Evolutionary conservation across 805 yeast genomes (phyloP), one percentile per base, ranked within the genome.

Genomic region (baker's yeast (Saccharomyces cerevisiae)): DNA sequence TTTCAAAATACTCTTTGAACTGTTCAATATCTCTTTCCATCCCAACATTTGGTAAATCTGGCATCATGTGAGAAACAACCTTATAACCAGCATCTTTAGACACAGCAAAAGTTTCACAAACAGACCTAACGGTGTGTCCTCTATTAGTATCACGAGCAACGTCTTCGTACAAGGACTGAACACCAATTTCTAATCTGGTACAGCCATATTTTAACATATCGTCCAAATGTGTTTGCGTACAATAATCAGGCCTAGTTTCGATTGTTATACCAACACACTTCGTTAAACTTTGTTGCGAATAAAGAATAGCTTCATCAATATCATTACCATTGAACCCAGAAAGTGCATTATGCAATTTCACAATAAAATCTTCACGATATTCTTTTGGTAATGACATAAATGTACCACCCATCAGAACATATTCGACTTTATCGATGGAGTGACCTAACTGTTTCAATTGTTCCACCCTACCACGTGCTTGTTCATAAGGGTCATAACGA

Each of bases 11-110:
- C 70, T 94, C 99, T 65, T 85, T 82, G 68, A 94, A 94, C 73
- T 94, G 99, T 66, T 90, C 96, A 55, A 92, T 75, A 69, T 94
- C 99, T 69, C 99, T 81, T 73, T 94, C 99, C 96, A 92, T 89
- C 21, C 98, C 99, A 55, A 94, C 97, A 66, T 94, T 94, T 17
- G 99, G 99, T 64, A 94, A 77, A 76, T 94, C 99, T 14, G 99
- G 99, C 99, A 94, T 94, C 99, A 94, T 94, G 73, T 94, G 99
- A 60, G 96, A 84, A 26, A 94, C 99, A 52, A 94, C 96, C 69
- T 94, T 94, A 72, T 91, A 94, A 13, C 99, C 99, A 1, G 99
- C 92, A 71, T 94, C 99, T 69, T 94, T 94, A n/a, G 98, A 96
- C 48, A 87, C 82, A 0, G 89, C 88, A 75, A 94, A 94, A 0